Percentiles rank a stretch among this genome's conserved stretches.
These are phyloP conservation scores for Apiotrichum veenhuisii DNA, from an alignment of 1,284 basidiomycete species.

Conservation along the genomic window DNA sequence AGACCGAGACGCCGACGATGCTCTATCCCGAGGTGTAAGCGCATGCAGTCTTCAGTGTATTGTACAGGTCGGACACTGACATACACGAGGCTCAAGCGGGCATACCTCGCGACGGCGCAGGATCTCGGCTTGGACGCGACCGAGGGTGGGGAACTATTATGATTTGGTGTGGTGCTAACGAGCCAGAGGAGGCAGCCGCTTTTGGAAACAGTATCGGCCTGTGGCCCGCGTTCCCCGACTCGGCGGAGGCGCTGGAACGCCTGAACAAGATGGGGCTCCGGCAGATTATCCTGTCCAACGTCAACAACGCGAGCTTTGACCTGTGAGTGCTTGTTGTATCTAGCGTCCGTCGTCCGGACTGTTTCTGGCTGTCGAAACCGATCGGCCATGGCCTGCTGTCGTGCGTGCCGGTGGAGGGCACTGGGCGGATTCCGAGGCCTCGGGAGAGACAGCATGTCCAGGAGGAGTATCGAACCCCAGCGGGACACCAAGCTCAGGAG, in stretches of 20 bases:
- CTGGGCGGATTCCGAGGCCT: too few relatives aligned
- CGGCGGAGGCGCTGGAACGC: conserved; percentile 24
- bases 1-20: conserved; percentile 27
- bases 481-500: too few relatives aligned
- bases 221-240: conserved; percentile 41
- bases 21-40: conserved; percentile 34
- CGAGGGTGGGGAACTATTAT: neutral
- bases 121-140: conserved; percentile 12
- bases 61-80: too few relatives aligned
- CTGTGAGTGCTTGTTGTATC: conserved; percentile 15
- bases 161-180: neutral
- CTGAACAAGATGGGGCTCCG: conserved; percentile 28
- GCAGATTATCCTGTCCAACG: conserved; percentile 35
- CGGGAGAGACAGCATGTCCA: too few relatives aligned
- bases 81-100: conserved; percentile 9
- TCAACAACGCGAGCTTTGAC: conserved; percentile 32
- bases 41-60: too few relatives aligned
- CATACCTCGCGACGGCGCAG: conserved; percentile 12
- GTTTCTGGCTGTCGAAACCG: too few relatives aligned
- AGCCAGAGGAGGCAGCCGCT: conserved; percentile 20
- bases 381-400: too few relatives aligned
- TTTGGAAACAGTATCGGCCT: conserved; percentile 28
- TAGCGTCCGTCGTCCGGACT: too few relatives aligned
- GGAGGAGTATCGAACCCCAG: too few relatives aligned
- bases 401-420: too few relatives aligned